Evolutionary conservation across 768 basidiomycete genomes (phyloP), one percentile per base, ranked within the genome.

Genomic region (Termitomyces sp.): DNA sequence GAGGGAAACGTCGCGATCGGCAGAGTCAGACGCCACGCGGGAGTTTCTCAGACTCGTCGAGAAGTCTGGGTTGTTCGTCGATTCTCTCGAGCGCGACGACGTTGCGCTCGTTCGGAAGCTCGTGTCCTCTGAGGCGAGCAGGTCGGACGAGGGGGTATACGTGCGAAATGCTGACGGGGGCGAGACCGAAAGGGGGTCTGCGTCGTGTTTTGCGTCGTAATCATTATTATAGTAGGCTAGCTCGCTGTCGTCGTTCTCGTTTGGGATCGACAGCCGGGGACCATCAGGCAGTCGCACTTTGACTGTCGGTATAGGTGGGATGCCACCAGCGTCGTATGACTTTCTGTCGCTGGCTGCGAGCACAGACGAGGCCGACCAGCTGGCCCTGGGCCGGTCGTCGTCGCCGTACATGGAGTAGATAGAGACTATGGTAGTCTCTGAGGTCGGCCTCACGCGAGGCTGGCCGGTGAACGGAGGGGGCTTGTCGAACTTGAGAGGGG

Each of bases 341-440:
- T 67, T 73, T 51, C 70, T 75, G 63, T 75, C 76, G 61, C 75
- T 71, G 49, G 50, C 54, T 18, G 61, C 46, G 32, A 63, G 60
- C 51, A 59, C 50, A 33, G 66, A 49, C 42, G 70, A 63, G 33
- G 70, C 57, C n/a, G 71, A 68, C 81, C 83, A 86, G 76, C 81
- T 82, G 55, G 77, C 72, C 55, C 75, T 74, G 8, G 66, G 70
- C 63, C 58, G 62, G n/a, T n/a, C n/a, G 60, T 86, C 84, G 70
- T 88, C 87, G 57, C 85, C 85, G 71, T 94, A 94, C 91, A 92
- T 92, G 53, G 89, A 91, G 72, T 92, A 94, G 59, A 94, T 93
- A 57, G 89, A 87, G 70, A 89, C 85, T 69, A 93, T 90, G 13
- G 90, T 85, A 53, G 88, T 85, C 67, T 91, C 90, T 13, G 89